Evolutionary conservation across 164 flowering plant genomes (phyloP).

Genomic region (Chimonanthus salicifolius): DNA sequence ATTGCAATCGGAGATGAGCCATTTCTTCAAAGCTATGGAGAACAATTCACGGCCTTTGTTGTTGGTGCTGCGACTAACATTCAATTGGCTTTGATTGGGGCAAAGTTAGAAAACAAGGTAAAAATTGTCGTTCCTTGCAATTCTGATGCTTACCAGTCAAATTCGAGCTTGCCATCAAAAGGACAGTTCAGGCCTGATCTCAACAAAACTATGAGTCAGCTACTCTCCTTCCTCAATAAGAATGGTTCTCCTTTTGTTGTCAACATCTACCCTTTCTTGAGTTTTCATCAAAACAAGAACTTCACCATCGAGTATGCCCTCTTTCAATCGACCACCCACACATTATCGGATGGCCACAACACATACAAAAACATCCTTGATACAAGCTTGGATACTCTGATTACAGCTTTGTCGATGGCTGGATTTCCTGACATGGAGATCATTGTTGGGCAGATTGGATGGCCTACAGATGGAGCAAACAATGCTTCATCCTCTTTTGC

Average conservation of each 20-base stretch:
- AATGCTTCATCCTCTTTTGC: slow-evolving; percentile 63
- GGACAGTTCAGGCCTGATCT: slow-evolving; percentile 71
- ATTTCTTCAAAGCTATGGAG: slow-evolving; percentile 62
- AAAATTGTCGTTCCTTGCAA: slow-evolving; percentile 87
- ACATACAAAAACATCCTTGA: slow-evolving; percentile 65
- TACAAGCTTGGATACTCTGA: slow-evolving; percentile 55
- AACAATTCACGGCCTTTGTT: slow-evolving; percentile 57
- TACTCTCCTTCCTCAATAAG: slow-evolving; percentile 66
- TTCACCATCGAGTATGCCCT: slow-evolving; percentile 54
- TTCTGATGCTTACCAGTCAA: slow-evolving; percentile 50
- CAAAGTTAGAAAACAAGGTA: slow-evolving; percentile 50
- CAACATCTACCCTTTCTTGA: slow-evolving; percentile 64
- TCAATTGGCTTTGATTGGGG: slow-evolving; percentile 55
- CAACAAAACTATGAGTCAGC: slow-evolving; percentile 74
- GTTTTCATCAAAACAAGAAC: slow-evolving; percentile 53
- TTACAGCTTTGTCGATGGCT: slow-evolving; percentile 46
- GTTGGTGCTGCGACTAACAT: slow-evolving; percentile 74
- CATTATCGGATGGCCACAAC: slow-evolving; percentile 49
- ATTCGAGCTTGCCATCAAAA: slow-evolving; percentile 57
- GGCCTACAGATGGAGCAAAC: slow-evolving; percentile 92
- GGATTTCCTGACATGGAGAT: slow-evolving; percentile 62
- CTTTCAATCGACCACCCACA: slow-evolving; percentile 47
- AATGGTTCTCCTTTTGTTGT: slow-evolving; percentile 69
- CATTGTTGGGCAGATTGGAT: slow-evolving; percentile 65
- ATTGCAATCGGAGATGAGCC: slow-evolving; percentile 89